phyloP scores from a whole-genome alignment of 805 yeast species.

The Ogataea philodendri region DNA sequence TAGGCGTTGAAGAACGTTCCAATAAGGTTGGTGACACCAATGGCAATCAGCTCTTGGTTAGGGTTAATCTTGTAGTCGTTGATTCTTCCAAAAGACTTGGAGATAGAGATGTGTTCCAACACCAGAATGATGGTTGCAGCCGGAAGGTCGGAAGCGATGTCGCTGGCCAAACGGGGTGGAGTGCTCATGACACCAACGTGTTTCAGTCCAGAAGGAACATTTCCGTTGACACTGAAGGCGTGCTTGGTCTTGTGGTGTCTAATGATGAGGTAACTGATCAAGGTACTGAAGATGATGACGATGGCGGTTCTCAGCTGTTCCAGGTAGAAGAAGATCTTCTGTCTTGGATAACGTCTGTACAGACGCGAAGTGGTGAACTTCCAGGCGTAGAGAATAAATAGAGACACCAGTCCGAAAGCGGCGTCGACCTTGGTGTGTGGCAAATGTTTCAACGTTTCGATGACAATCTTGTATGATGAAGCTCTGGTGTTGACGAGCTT shows the following conservation, averaged over 20 bases:
- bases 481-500: constrained; percentile 67
- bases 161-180: constrained; percentile 56
- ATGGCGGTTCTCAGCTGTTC: constrained; percentile 80
- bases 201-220: constrained; percentile 77
- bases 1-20: constrained; percentile 93
- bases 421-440: constrained; percentile 73
- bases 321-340: constrained; percentile 61
- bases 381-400: constrained; percentile 71
- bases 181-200: constrained; percentile 71
- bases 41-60: constrained; percentile 91
- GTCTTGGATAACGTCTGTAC: constrained; percentile 63
- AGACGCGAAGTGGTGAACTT: constrained; percentile 60
- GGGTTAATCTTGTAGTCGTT: constrained; percentile 90
- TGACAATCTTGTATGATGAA: constrained; percentile 66
- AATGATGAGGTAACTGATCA: constrained; percentile 76
- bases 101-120: constrained; percentile 88
- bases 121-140: constrained; percentile 80
- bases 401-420: constrained; percentile 79
- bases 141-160: constrained; percentile 76
- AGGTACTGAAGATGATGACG: constrained; percentile 76
- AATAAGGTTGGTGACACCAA: constrained; percentile 85
- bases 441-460: constrained; percentile 69
- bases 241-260: constrained; percentile 38
- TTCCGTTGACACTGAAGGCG: constrained; percentile 64
- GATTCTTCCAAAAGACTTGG: constrained; percentile 90